A percentile compares a stretch with the other conserved stretches of the same genome.
phyloP scores from a whole-genome alignment of 768 basidiomycete genomes.

The Rhizopogon vinicolor region DNA sequence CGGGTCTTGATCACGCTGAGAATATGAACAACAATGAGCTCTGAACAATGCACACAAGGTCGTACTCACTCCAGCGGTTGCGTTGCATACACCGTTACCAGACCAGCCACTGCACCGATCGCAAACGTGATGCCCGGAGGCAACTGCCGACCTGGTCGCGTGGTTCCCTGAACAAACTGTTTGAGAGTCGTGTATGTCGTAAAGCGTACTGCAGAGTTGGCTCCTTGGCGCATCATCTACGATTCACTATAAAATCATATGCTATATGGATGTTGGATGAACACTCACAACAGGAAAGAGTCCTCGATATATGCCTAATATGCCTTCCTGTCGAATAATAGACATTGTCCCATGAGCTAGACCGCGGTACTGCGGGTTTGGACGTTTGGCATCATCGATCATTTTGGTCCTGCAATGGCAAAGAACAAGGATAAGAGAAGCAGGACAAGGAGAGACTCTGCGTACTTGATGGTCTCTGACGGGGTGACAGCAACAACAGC shows the following conservation, averaged over 20 bases:
- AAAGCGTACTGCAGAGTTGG: conserved; percentile 95
- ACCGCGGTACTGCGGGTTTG: conserved; percentile 82
- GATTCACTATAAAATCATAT: neutral
- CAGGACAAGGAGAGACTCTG: neutral
- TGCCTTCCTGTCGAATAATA: conserved; percentile 84
- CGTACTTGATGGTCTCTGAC: conserved; percentile 97
- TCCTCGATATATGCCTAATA: conserved; percentile 83
- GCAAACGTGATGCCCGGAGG: conserved; percentile 90
- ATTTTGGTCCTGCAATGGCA: conserved; percentile 78
- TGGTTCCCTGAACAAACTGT: conserved; percentile 84
- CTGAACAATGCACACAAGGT: neutral
- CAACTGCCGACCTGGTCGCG: conserved; percentile 77
- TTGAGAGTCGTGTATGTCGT: conserved; percentile 94
- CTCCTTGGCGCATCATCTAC: conserved; percentile 96
- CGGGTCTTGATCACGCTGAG: conserved; percentile 92
- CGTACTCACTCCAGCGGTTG: conserved; percentile 74
- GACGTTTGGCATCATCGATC: conserved; percentile 88
- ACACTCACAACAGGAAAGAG: conserved; percentile 85
- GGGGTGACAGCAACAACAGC: conserved; percentile 95
- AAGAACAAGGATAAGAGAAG: neutral
- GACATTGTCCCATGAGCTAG: conserved; percentile 77
- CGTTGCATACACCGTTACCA: conserved; percentile 91
- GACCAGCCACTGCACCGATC: conserved; percentile 89
- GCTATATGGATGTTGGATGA: neutral
- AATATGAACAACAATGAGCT: neutral